Evolutionary conservation across 805 yeast genomes (phyloP), one percentile per base, ranked within the genome.

Genomic region (Saturnispora halmiae): DNA sequence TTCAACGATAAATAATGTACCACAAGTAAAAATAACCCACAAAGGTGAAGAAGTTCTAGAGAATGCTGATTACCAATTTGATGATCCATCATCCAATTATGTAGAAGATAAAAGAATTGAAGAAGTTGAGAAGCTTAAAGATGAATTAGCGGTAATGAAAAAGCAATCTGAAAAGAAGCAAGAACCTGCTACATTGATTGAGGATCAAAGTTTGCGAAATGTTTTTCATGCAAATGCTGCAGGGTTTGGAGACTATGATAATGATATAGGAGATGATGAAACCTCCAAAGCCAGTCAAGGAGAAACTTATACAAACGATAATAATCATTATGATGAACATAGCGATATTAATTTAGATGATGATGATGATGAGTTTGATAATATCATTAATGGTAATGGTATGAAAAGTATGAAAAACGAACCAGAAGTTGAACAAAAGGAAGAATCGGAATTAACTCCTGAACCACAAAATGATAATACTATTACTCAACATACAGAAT

Each of bases 41-140:
- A 83, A 82, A 57, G 95, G 96, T 20, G 95, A 87, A 46, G 88
- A 82, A 53, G 58, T 82, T n/a, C 69, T 84, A 5, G 94, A 82
- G 31, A 45, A 48, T 34, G 73, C 68, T 19, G 73, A 67, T 30
- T 57, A 55, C 36, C 58, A 55, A 28, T 53, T 55, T 44, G 43
- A 36, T 33, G 42, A 28, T 38, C 31, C 34, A 30, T 37, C 46
- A 5, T 39, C 51, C 11, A 51, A 51, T 16, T 59, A 56, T 18
- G 61, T 59, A 9, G 30, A 40, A 9, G 38, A 40, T 29, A 18
- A 28, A 18, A 11, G 42, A 16, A 20, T 50, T 34, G 51, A 51
- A 36, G 59, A 54, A 44, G 52, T 54, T 29, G 59, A 55, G 31
- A 41, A 45, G 20, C 26, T 55, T 11, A 53, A 48, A 20, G 48